Evolutionary conservation across 768 basidiomycete genomes (phyloP), one percentile per base, ranked within the genome.

Genomic region (Cubamyces lactineus): DNA sequence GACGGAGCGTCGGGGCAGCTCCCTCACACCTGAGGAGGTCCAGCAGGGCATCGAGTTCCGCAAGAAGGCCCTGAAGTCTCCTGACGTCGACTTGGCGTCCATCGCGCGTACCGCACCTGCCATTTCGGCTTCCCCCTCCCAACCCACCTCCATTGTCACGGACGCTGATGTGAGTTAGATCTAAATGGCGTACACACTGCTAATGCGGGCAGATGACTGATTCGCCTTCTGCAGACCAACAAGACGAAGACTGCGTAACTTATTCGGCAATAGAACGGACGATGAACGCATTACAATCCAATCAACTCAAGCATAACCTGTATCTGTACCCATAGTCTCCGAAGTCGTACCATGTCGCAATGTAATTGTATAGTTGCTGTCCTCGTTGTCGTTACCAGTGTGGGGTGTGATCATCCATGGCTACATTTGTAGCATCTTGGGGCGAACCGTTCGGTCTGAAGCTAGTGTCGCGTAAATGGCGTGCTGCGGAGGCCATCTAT

Each of bases 71-170:
- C 76, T 92, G 71, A 90, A 89, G 78, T 53, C 60, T 15, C 46
- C 62, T 71, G 68, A 60, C 17, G 75, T 85, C 45, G 90, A 94
- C 74, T 82, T 96, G 61, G 80, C 83, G 38, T 80, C 87, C 57
- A 95, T 96, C 69, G 94, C 94, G 15, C 86, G 91, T 67, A 91
- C 91, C 58, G 94, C 92, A 9, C 82, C 81, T 62, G 93, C 87
- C 13, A 84, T 86, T 28, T 85, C 84, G 64, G 76, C 74, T 62
- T 88, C 84, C 64, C 68, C 71, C 26, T 50, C 54, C 45, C 58
- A 69, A 34, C 51, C 71, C 41, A 59, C 69, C 46, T 70, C 75
- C 51, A 69, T 72, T 62, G 70, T 70, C 47, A 68, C 69, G 59
- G 72, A 70, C 46, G 70, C 71, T 52, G 64, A 71, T 61, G 71